These are phyloP conservation scores for Pythium aristosporum DNA, from an alignment of 352 stramenopile species.

Conservation along the genomic window DNA sequence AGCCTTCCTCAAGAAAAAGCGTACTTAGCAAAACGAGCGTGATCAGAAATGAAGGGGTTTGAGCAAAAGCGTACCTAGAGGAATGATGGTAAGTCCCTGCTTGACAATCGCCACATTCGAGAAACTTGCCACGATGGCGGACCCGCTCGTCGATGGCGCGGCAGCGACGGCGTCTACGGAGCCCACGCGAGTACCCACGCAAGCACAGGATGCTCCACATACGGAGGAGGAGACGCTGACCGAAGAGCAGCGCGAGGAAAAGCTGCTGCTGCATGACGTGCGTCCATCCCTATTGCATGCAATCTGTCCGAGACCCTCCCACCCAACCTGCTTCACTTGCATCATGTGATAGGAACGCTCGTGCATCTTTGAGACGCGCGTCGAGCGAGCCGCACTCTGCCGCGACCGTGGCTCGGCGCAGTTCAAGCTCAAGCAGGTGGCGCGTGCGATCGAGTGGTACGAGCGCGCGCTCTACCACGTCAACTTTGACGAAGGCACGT, in stretches of 20 bases:
- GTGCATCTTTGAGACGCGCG: constrained; percentile 81
- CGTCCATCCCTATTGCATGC: not conserved
- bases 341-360: constrained; percentile 56
- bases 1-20: not conserved
- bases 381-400: constrained; percentile 63
- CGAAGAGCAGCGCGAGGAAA: constrained; percentile 21
- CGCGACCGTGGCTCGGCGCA: constrained; percentile 58
- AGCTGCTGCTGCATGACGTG: constrained; percentile 24
- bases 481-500: constrained; percentile 85
- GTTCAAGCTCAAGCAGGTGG: constrained; percentile 55
- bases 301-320: too few relatives aligned
- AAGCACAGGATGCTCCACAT: not conserved
- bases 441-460: constrained; percentile 63
- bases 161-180: not conserved
- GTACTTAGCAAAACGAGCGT: constrained; percentile 1
- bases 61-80: constrained; percentile 8
- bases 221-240: constrained; percentile 8
- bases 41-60: not conserved
- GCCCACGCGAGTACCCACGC: not conserved
- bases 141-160: not conserved
- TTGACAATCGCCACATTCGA: constrained; percentile 10
- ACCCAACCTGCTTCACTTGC: not conserved
- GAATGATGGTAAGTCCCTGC: constrained; percentile 12
- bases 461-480: constrained; percentile 76
- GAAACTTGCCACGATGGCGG: constrained; percentile 1